Evolutionary conservation across 225 moss, liverwort and hornwort species (phyloP).

Genomic region (Thuidium tamariscinum): DNA sequence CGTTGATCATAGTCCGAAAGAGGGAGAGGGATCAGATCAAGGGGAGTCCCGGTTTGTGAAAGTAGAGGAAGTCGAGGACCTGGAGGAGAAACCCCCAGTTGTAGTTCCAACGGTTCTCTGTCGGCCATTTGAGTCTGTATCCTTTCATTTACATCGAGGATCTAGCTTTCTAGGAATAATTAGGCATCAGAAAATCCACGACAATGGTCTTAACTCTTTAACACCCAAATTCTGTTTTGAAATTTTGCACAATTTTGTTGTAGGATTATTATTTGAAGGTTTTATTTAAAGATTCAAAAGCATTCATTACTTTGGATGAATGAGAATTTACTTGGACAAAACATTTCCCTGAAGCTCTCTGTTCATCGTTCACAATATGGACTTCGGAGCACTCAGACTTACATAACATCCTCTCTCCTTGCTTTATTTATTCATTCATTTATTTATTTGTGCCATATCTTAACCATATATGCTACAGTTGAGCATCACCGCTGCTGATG

Average conservation of each 20-base stretch:
- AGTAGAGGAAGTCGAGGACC: conserved; percentile 35
- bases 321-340: background rate
- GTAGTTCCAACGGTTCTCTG: conserved; percentile 35
- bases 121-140: conserved; percentile 72
- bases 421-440: background rate
- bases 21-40: conserved; percentile 47
- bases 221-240: background rate
- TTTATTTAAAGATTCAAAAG: background rate
- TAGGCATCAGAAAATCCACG: background rate
- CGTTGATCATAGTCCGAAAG: conserved; percentile 17
- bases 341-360: background rate
- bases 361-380: background rate
- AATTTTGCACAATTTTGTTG: background rate
- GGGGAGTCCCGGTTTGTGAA: conserved; percentile 37
- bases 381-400: background rate
- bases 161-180: background rate
- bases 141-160: conserved; percentile 23
- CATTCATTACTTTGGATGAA: background rate
- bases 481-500: conserved; percentile 18
- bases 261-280: background rate
- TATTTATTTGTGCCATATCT: background rate
- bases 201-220: background rate
- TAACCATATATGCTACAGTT: conserved; percentile 31
- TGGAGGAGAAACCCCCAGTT: conserved; percentile 39
- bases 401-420: background rate